Evolutionary conservation across 2,329 filamentous ascomycete species (phyloP), one percentile per base, ranked within the genome.

Genomic region (Ascochyta viciae-villosae): DNA sequence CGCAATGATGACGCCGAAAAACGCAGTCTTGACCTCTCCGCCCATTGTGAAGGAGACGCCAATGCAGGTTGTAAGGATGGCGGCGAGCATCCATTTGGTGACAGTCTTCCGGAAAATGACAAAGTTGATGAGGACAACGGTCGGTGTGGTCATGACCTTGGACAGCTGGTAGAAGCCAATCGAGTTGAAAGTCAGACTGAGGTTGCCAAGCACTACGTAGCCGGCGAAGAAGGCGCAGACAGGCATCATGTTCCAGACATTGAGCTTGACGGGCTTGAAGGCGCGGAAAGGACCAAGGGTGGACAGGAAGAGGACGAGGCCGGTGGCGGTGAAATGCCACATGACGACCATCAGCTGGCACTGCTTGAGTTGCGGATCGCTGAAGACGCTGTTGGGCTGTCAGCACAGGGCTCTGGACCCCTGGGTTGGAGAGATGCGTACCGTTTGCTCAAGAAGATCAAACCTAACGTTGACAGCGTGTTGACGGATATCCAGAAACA

Each of bases 61-160:
- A 31, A 78, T 67, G 65, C 78, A 80, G 34, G 78, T 76, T 7
- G 70, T 74, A 1, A 77, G 66, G 33, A 81, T 76, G 16, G 78
- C 72, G 10, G 67, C 65, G n/a, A 77, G 70, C 61, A 78, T 79
- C 62, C 69, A 77, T 6, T 65, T 60, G 8, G 77, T 76, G 39
- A 80, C 74, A 9, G 75, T 72, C 62, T 78, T 80, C 15, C 72
- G 65, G 66, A 81, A 77, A 34, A 77, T 68, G 44, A 79, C 52
- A 54, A 78, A 80, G 69, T 79, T 79, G 61, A 81, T 75, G 16
- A 80, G 60, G 31, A 79, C 78, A 22, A 81, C 78, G 46, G 75
- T 78, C 12, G 78, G 78, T 0, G 78, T 80, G 9, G 78, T 81
- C 78, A 81, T 80, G 55, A 80, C 78, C 65, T 81, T 81, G 51